phyloP scores from a whole-genome alignment of 2,329 filamentous ascomycete species.

The Colletotrichum sp. region DNA sequence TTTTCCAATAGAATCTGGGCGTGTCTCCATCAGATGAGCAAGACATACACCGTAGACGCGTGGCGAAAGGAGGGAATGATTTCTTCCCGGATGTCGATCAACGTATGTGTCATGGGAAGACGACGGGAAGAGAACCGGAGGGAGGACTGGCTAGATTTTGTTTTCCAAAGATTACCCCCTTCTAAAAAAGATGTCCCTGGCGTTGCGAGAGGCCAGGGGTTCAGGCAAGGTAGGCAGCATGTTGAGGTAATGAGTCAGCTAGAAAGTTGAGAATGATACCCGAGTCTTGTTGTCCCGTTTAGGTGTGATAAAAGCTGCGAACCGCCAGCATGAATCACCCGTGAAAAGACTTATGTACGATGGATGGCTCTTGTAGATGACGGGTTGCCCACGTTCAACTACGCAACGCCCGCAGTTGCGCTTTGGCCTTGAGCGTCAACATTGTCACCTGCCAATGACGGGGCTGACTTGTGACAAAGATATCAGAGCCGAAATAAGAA shows the following conservation, averaged over 20 bases:
- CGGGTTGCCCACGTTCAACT: accelerated
- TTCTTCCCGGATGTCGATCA: neutral
- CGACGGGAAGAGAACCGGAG: neutral
- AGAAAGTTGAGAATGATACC: slow-evolving; percentile 41
- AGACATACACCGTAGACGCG: neutral
- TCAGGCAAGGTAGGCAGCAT: slow-evolving; percentile 3
- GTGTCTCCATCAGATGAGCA: neutral
- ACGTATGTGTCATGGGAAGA: neutral
- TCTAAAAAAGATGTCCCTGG: neutral
- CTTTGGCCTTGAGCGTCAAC: neutral
- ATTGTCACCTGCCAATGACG: neutral
- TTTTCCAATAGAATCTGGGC: neutral
- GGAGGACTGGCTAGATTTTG: neutral
- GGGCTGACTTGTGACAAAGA: neutral
- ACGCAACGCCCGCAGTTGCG: neutral
- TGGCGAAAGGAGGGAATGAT: neutral
- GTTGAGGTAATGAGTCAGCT: slow-evolving; percentile 22
- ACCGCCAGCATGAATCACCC: neutral
- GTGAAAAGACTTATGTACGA: neutral
- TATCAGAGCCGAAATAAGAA: neutral
- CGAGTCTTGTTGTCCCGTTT: slow-evolving; percentile 31
- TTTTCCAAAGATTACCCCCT: neutral
- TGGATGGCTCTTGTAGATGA: neutral
- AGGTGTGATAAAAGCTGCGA: neutral
- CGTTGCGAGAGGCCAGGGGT: neutral